Base-by-base conservation (phyloP, 2,329 filamentous ascomycete species). In the Ilyonectria robusta region DNA sequence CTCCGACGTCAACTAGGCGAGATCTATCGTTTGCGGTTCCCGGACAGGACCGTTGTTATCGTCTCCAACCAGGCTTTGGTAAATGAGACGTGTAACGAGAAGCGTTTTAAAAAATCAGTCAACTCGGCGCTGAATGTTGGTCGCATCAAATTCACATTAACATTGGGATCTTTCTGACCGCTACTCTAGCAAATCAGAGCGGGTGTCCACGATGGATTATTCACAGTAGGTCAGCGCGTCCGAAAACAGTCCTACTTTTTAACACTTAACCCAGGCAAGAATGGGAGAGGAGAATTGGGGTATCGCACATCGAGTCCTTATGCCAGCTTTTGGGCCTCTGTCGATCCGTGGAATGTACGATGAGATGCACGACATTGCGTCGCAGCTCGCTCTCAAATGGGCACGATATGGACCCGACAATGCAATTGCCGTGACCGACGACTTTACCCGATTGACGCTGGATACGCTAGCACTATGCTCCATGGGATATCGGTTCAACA, bases 401-500 rank as follows among this genome's bases (percentile, higher is more conserved):
- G 90, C 90, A 9, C 85, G 91, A 51, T 84, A 88, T 68, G 92
- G 92, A 1, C 81, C 88, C 0, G 77, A 83, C 3, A 76, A 84
- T 50, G 81, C 85, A 9, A 91, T 94, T 62, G 80, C 84, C 31
- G 87, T 88, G 0, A 85, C 87, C 0, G 89, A 92, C n/a, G 90
- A 93, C 77, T 92, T 93, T 68, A 93, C 91, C 3, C 86, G 91
- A 17, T 80, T 94, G 23, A 89, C 92, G 0, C 84, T 94, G 5
- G 92, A 94, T 76, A 92, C 91, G 0, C 85, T 94, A 6, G 90
- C 90, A 1, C 83, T 94, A 11, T 92, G 91, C 77, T 83, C 88
- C 26, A 91, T 92, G 88, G 87, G 87, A 23, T 91, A 85, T 67
- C 88, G 92, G 13, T 93, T 94, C 84, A 94, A 94, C 79, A 91